Evolutionary conservation across 768 basidiomycete species (phyloP).

Genomic region (Termitomyces sp.): DNA sequence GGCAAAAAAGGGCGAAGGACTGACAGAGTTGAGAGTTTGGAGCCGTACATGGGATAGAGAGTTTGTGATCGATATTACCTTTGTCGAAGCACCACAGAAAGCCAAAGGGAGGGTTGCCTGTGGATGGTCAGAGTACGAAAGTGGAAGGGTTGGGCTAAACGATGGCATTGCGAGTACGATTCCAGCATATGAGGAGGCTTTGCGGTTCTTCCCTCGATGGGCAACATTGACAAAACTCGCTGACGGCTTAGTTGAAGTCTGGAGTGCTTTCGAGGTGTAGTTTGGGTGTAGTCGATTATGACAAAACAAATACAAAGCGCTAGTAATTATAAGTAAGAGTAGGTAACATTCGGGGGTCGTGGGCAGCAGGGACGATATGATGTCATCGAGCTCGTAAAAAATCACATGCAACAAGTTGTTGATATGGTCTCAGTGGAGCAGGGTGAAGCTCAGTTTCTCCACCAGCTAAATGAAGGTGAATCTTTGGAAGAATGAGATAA

Average conservation of each 20-base stretch:
- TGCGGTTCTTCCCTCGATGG: slow-evolving; percentile 66
- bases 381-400: no score
- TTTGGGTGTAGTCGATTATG: no score
- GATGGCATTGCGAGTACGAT: slow-evolving; percentile 61
- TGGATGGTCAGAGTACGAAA: slow-evolving; percentile 52
- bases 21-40: slow-evolving; percentile 42
- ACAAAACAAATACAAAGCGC: no score
- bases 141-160: slow-evolving; percentile 35
- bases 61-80: slow-evolving; percentile 44
- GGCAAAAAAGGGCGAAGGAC: slow-evolving; percentile 22
- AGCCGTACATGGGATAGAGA: slow-evolving; percentile 47
- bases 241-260: slow-evolving; percentile 59
- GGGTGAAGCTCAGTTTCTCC: background rate
- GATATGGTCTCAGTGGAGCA: no score
- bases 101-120: slow-evolving; percentile 44
- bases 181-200: slow-evolving; percentile 66
- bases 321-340: no score
- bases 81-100: slow-evolving; percentile 36
- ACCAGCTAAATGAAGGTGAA: background rate
- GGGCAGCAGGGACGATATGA: no score
- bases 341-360: no score
- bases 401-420: no score
- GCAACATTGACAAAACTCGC: slow-evolving; percentile 53
- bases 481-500: background rate
- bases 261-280: slow-evolving; percentile 28